Evolutionary conservation across 1,284 basidiomycete species (phyloP), one percentile per base, ranked within the genome.

Genomic region (Fistulinella cinereoalba): DNA sequence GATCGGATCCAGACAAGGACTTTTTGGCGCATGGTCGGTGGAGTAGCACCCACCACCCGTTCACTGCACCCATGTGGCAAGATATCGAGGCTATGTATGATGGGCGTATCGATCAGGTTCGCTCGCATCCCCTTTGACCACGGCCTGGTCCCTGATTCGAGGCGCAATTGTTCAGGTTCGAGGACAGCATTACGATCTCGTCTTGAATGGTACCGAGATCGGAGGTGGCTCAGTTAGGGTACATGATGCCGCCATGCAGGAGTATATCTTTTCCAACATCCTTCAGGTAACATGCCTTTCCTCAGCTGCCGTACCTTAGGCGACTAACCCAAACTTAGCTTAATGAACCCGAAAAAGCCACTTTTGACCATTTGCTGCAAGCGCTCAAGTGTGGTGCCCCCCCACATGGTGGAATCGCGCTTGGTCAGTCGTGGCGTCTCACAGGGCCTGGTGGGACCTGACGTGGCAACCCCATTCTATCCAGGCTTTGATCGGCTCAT

Each of bases 141-240:
- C 32, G 3, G 33, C 23, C 33, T 46, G 34, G 47, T 40, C 44
- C 39, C 37, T 44, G 33, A 40, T 40, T 29, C 48, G 46, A 49
- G 31, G 38, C 24, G 13, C 37, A 27, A 44, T 45, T 32, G 31
- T 41, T 36, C 53, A 91, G 87, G 85, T 94, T 54, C 81, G 92
- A 40, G 94, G 94, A 2, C 94, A 98, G 67, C 95, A 97, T 69
- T 98, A 97, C 63, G 94, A 98, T 71, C 84, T 98, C 36, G 93
- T 98, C n/a, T 68, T 97, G 50, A 92, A 97, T 65, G 95, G 94
- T 3, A 80, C 87, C 49, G 94, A 98, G 71, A 88, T 98, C 53
- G 94, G 92, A 22, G 94, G 94, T 24, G 94, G 94, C 11, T 92
- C 88, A 25, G 94, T 98, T 47, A 83, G 94, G 56, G 83, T 98